Evolutionary conservation across 306 rosid species (phyloP).

Genomic region (Ceratonia siliqua): DNA sequence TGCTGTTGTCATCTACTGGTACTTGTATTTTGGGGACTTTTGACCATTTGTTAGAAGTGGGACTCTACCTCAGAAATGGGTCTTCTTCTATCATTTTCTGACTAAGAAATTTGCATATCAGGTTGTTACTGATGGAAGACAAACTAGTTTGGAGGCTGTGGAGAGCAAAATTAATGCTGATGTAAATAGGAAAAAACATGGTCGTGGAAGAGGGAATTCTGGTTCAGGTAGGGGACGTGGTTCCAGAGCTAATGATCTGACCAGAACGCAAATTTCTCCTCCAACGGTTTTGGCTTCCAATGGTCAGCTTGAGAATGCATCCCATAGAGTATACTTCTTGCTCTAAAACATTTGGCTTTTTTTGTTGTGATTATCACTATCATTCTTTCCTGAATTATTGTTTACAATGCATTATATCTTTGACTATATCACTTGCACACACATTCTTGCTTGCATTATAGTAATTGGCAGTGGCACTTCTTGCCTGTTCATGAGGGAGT

Average conservation of each 20-base stretch:
- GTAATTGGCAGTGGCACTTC: not conserved
- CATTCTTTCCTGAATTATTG: not conserved
- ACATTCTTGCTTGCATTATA: slow-evolving; percentile 21
- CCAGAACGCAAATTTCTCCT: slow-evolving; percentile 52
- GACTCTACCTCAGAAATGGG: slow-evolving; percentile 7
- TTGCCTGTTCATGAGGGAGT: slow-evolving; percentile 6
- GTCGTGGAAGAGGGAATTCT: slow-evolving; percentile 86
- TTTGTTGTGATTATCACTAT: slow-evolving; percentile 11
- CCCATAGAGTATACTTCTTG: slow-evolving; percentile 51
- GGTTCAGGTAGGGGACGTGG: slow-evolving; percentile 86
- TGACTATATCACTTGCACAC: not conserved
- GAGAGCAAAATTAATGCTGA: slow-evolving; percentile 64
- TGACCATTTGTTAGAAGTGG: slow-evolving; percentile 2
- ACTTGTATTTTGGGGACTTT: slow-evolving; percentile 24
- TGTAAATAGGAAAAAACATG: slow-evolving; percentile 70
- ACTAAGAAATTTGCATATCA: slow-evolving; percentile 41
- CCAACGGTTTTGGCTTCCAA: slow-evolving; percentile 58
- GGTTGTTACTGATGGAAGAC: slow-evolving; percentile 68
- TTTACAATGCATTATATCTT: not conserved
- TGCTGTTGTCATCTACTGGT: slow-evolving; percentile 3
- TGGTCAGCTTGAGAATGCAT: slow-evolving; percentile 68
- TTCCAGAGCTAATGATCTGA: slow-evolving; percentile 72
- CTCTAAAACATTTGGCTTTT: slow-evolving; percentile 27
- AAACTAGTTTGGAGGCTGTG: slow-evolving; percentile 51
- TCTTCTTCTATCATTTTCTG: slow-evolving; percentile 15